These are phyloP conservation scores for Podaxis sp. DNA, from an alignment of 768 basidiomycete species.

Conservation along the genomic window DNA sequence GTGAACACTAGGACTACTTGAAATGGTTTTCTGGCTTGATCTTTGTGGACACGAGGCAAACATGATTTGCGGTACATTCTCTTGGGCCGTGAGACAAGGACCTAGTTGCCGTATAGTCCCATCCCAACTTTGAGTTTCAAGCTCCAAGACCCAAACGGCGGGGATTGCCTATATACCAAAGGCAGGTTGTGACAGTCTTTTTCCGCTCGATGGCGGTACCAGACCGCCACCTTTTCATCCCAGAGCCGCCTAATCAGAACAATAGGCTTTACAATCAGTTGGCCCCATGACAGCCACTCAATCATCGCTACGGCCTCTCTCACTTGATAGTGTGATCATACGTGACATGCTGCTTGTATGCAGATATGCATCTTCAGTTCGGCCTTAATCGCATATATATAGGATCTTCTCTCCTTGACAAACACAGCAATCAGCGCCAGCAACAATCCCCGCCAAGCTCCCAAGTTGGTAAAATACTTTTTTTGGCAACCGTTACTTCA, in stretches of 20 bases:
- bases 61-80: too few species aligned
- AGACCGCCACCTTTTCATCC: background rate
- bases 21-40: too few species aligned
- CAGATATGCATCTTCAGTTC: background rate
- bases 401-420: background rate
- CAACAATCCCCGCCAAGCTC: background rate
- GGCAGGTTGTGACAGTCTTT: background rate
- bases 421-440: background rate
- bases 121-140: too few species aligned
- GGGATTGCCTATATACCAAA: background rate
- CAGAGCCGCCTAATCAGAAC: background rate
- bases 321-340: background rate
- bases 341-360: background rate
- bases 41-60: too few species aligned
- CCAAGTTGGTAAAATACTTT: background rate
- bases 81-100: too few species aligned
- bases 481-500: background rate
- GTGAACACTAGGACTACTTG: too few species aligned
- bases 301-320: background rate
- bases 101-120: too few species aligned
- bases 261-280: background rate
- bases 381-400: background rate
- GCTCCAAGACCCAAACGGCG: too few species aligned
- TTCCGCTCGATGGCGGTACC: background rate
- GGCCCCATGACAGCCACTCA: background rate